A percentile compares a stretch with the other conserved stretches of the same genome.
These are phyloP conservation scores for Ochromonadaceae sp. DNA, from an alignment of 352 stramenopile species.

Conservation along the genomic window DNA sequence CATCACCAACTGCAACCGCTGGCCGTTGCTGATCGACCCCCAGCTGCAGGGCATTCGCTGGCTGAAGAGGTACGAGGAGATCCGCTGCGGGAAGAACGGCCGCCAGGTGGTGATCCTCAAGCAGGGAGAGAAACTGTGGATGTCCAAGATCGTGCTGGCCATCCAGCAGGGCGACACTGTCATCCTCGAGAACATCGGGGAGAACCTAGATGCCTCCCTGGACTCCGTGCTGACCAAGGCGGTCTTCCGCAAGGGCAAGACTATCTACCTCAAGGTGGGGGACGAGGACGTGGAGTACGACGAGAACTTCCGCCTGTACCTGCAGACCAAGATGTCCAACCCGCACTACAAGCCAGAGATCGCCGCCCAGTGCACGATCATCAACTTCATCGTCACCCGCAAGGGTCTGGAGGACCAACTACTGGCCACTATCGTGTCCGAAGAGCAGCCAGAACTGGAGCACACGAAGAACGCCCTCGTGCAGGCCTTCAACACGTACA, in stretches of 20 bases:
- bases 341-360: constrained; percentile 75
- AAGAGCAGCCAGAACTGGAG: constrained; percentile 66
- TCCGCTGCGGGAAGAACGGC: constrained; percentile 2
- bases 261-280: constrained; percentile 62
- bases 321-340: constrained; percentile 77
- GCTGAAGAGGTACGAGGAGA: constrained; percentile 41
- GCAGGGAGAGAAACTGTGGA: constrained; percentile 35
- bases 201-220: constrained; percentile 60
- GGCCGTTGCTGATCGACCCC: constrained; percentile 69
- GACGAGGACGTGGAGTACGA: constrained; percentile 73
- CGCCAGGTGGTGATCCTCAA: constrained; percentile 18
- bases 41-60: constrained; percentile 69
- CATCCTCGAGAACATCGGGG: constrained; percentile 68
- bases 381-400: constrained; percentile 82
- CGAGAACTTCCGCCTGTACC: constrained; percentile 55
- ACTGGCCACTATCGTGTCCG: constrained; percentile 73
- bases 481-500: constrained; percentile 72
- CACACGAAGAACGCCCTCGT: constrained; percentile 60
- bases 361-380: constrained; percentile 72
- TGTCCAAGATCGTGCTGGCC: constrained; percentile 55
- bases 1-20: constrained; percentile 52
- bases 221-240: constrained; percentile 54
- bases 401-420: constrained; percentile 78
- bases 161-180: constrained; percentile 63
- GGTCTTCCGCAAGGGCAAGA: constrained; percentile 62